A percentile compares a stretch with the other conserved stretches of the same genome.
phyloP scores from a whole-genome alignment of 176 grass and related monocot genomes.

The Neostapfia colusana region DNA sequence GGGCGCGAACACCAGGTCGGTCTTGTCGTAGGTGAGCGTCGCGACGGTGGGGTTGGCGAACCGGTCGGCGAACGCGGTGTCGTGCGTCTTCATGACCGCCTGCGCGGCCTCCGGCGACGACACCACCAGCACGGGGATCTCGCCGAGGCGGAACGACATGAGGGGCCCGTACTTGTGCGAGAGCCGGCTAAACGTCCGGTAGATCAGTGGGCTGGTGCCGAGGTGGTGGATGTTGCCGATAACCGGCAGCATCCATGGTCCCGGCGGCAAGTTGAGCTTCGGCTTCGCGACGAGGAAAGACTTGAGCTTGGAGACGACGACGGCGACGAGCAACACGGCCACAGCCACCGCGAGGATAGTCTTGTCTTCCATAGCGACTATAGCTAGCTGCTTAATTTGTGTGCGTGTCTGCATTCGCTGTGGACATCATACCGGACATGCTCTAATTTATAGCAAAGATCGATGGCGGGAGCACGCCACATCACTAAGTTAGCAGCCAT shows the following conservation, averaged over 20 bases:
- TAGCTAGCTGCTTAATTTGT: background rate
- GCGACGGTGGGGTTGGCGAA: background rate
- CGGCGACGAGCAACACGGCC: background rate
- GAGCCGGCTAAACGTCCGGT: background rate
- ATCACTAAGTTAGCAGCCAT: background rate
- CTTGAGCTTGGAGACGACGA: slow-evolving; percentile 15
- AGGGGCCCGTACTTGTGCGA: slow-evolving; percentile 4
- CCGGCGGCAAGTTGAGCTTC: background rate
- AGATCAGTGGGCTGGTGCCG: background rate
- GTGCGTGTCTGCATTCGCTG: background rate
- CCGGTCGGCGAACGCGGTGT: slow-evolving; percentile 11
- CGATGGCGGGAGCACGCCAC: background rate
- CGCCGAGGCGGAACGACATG: slow-evolving; percentile 22
- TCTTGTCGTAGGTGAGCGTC: background rate
- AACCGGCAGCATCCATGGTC: slow-evolving; percentile 31
- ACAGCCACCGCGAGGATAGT: background rate
- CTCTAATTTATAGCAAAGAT: background rate
- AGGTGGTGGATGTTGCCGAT: slow-evolving; percentile 32
- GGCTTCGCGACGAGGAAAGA: background rate
- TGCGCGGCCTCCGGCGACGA: slow-evolving; percentile 20
- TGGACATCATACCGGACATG: background rate
- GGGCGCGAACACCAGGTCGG: slow-evolving; percentile 5
- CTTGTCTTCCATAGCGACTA: slow-evolving; percentile 18
- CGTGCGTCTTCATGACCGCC: background rate
- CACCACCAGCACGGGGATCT: slow-evolving; percentile 31